Conservation (phyloP, 139 green algal genomes). For the Chlorella vulgaris region DNA sequence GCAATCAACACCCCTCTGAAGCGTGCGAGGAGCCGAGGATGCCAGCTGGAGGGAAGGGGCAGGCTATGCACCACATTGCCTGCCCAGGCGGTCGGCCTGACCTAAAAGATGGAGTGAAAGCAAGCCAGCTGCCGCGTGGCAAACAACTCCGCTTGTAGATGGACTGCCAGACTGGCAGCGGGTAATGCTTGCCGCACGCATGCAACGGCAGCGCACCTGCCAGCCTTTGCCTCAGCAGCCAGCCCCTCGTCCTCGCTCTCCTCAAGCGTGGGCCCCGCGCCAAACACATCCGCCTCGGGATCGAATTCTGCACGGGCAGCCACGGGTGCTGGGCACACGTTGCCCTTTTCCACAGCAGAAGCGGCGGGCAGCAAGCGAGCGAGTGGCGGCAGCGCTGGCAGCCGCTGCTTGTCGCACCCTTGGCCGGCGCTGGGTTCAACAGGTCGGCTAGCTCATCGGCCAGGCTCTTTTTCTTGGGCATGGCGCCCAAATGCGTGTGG, state of each 20-base stretch:
- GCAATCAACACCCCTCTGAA: not conserved
- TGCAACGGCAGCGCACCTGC: not conserved
- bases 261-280: conserved; percentile 23
- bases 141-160: too few species aligned
- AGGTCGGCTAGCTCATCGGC: conserved; percentile 53
- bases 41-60: too few species aligned
- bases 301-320: conserved; percentile 40
- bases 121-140: too few species aligned
- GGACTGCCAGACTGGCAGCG: too few species aligned
- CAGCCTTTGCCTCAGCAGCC: not conserved
- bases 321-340: too few species aligned
- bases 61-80: too few species aligned
- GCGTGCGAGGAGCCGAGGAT: too few species aligned
- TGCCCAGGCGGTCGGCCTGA: too few species aligned
- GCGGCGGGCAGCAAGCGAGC: too few species aligned
- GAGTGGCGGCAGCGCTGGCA: not conserved
- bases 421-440: conserved; percentile 33
- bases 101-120: not conserved
- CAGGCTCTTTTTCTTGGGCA: conserved; percentile 37
- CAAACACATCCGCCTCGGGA: conserved; percentile 40
- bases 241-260: conserved; percentile 49
- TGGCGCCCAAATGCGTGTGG: not conserved
- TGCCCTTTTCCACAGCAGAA: too few species aligned
- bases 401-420: conserved; percentile 17
- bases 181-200: too few species aligned